Conservation (phyloP, 306 rosid genomes). For the Lathyrus aphaca region DNA sequence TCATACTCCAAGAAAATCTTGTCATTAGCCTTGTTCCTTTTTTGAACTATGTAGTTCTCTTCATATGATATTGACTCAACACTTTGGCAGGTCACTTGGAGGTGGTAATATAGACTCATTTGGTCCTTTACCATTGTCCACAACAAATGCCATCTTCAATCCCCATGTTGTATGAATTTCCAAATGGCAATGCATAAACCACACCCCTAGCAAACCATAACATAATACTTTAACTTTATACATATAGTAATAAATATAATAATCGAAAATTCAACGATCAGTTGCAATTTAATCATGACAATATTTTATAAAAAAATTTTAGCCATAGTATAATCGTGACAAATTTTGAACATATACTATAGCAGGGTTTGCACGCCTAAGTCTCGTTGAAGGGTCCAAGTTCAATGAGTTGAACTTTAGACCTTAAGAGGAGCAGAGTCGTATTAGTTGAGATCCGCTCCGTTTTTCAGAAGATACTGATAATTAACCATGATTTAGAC, state of each 20-base stretch:
- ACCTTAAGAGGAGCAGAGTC: no score
- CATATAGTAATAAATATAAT: not conserved
- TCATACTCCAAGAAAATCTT: slow-evolving; percentile 25
- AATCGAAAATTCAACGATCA: no score
- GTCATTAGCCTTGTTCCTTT: slow-evolving; percentile 18
- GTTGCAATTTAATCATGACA: no score
- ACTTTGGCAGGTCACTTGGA: slow-evolving; percentile 73
- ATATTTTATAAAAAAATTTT: no score
- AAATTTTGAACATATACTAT: no score
- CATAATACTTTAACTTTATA: not conserved
- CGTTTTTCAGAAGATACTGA: no score
- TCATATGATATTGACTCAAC: slow-evolving; percentile 40
- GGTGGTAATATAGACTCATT: slow-evolving; percentile 74
- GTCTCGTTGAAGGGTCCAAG: no score
- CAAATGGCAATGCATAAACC: slow-evolving; percentile 77
- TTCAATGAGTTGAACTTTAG: no score
- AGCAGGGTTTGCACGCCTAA: no score
- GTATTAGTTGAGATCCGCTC: no score
- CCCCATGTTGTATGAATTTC: slow-evolving; percentile 93
- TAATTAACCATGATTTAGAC: not conserved
- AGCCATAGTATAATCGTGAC: no score
- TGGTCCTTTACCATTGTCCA: slow-evolving; percentile 79
- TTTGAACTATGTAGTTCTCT: slow-evolving; percentile 6
- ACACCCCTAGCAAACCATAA: slow-evolving; percentile 58
- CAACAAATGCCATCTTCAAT: slow-evolving; percentile 85